phyloP scores from a whole-genome alignment of 257 asterid genomes.

The Thymus mandschuricus region DNA sequence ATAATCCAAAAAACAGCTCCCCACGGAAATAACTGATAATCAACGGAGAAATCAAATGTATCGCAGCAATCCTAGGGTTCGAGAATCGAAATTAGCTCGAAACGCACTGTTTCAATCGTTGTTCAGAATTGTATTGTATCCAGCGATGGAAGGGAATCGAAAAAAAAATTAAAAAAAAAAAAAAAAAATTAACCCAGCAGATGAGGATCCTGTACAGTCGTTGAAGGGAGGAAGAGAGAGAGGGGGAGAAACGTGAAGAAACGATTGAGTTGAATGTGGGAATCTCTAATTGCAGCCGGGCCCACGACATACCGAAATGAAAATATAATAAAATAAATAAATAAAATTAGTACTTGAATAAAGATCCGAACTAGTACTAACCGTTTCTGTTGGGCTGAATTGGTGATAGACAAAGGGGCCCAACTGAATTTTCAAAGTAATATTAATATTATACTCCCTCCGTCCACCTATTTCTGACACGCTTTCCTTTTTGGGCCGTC shows the following conservation, averaged over 20 bases:
- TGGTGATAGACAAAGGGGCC: background rate
- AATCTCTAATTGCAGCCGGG: too few relatives aligned
- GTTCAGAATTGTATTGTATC: background rate
- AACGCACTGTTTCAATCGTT: background rate
- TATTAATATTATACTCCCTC: too few relatives aligned
- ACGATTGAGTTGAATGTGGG: too few relatives aligned
- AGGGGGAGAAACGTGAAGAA: background rate
- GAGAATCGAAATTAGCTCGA: background rate
- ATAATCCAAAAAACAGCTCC: conserved; percentile 12
- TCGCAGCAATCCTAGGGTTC: conserved; percentile 26
- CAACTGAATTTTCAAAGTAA: too few relatives aligned
- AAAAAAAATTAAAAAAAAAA: background rate
- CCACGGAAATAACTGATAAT: background rate
- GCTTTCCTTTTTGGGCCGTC: too few relatives aligned
- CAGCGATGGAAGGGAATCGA: conserved; percentile 30
- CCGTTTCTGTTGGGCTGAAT: conserved; percentile 10
- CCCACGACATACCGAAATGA: too few relatives aligned
- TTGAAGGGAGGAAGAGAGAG: background rate
- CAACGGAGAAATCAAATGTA: conserved; percentile 17
- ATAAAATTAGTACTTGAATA: too few relatives aligned
- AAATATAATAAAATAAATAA: too few relatives aligned
- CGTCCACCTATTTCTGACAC: too few relatives aligned
- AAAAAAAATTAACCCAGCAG: background rate
- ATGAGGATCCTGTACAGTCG: background rate
- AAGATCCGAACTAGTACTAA: background rate